Evolutionary conservation across 805 yeast genomes (phyloP), one percentile per base, ranked within the genome.

Genomic region (Lipomyces oligophaga): DNA sequence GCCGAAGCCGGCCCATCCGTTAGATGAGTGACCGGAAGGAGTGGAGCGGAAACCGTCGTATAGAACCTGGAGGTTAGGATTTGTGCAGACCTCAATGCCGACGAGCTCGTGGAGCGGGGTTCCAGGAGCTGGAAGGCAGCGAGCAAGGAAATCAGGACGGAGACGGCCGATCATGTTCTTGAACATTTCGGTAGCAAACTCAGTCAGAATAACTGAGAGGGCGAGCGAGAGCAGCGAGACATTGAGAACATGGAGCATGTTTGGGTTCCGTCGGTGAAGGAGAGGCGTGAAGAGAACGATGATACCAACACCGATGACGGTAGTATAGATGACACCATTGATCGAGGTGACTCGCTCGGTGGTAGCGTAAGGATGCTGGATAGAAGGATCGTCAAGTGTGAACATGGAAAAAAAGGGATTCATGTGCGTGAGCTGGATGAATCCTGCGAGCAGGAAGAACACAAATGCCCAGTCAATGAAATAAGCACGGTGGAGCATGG

Each of bases 91-190:
- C 16, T 59, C 67, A 15, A 59, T 44, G 16, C 65, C 57, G 16
- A 69, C 70, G 28, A 60, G 59, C 27, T 35, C 55, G 46, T 61
- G 58, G 8, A 67, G 57, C 1, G 88, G 81, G 0, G 93, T 74
- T 34, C 70, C 80, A 3, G 96, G 96, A 27, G 40, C 42, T 40
- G 53, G 59, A 20, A 74, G 62, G 65, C 98, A 90, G 58, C 98
- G 75, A 7, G 87, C 85, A 42, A 90, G 66, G 64, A 90, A 90
- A 66, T 90, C 98, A 0, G 98, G 98, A 49, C 98, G 74, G 52
- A 81, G 85, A 61, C 96, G 77, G 4, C 96, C 97, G 45, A 90
- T 77, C 80, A 84, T 79, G 63, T 85, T 81, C 69, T 90, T 90
- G 53, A 87, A 63, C 19, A 82, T 68, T 61, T 85, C 88, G 3